Evolutionary conservation across 306 rosid genomes (phyloP), one percentile per base, ranked within the genome.

Genomic region (Sindora glabra): DNA sequence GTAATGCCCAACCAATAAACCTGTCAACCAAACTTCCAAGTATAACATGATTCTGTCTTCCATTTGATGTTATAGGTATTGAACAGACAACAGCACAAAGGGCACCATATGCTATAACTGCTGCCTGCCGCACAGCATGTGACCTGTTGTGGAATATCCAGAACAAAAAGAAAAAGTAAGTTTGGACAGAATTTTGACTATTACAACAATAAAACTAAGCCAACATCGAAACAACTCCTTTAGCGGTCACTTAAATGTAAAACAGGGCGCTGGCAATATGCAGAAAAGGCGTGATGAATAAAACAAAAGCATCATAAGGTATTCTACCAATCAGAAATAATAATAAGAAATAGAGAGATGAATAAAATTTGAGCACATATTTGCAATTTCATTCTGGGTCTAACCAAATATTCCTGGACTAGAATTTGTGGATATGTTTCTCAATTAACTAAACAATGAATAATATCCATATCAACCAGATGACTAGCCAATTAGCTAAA

Each of bases 1-100:
- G 97, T 83, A 85, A 72, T 0, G 96, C 96, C 97, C 96, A 90
- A 59, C 86, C 84, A 48, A 90, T 73, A 54, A 87, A 90, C 48
- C 96, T 83, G 68, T 90, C 97, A 52, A 85, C 96, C 74, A 85
- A 78, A 56, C 65, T 74, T 23, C 78, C 85, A 10, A 90, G 82
- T 56, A 90, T 56, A 51, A 72, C 85, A 65, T 85, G 86, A 55
- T 87, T 87, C 62, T 85, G 97, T 56, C 97, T 85, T 12, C 82
- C 90, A 52, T 85, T 85, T 0, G 90, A 21, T 5, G 88, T 14
- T 3, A 81, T 68, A 6, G 86, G 84, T 24, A 77, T 52, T 1
- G 97, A 90, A 73, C 82, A 81, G 48, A 81, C 61, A 19, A 85
- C 77, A 5, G 87, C 96, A 53, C 89, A 87, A 59, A 90, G 90